Base-by-base conservation (phyloP, 768 basidiomycete species). In the Termitomyces sp. region DNA sequence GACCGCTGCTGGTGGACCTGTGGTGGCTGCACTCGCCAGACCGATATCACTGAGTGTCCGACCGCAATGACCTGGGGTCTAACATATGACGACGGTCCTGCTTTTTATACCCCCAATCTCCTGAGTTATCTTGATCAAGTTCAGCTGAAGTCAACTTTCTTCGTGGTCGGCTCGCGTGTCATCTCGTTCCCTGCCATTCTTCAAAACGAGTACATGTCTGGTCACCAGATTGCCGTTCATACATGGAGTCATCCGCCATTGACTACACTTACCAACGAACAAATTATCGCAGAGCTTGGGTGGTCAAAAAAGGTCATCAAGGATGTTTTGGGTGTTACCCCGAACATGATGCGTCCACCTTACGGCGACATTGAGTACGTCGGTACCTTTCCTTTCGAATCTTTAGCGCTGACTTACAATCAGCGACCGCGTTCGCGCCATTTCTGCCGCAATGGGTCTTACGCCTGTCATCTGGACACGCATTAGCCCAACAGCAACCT, bases 291-390 rank as follows among this genome's bases (percentile, higher is more conserved):
- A 43, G 93, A 95, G 70, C 76, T 96, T 34, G 92, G 90, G 4
- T 96, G 92, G 92, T 81, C 88, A 5, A 89, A 82, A 72, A 88
- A 95, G 73, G 78, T 87, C 57, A 94, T 96, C 72, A 86, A 86
- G 68, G 91, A 95, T 67, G 82, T 89, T 45, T 75, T 87, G 34
- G 93, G 88, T 48, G 84, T 90, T 14, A 87, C 89, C 0, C 91
- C 91, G 24, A 84, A 84, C 63, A 85, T 79, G 71, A 89, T 90
- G 86, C 79, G 91, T 30, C 91, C 92, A 37, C 91, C 91, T 44
- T 95, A 78, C 65, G 89, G 89, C 60, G 90, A 90, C 68, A 87
- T 90, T 52, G 89, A 89, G 86, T 85, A 63, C 16, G 82, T 74
- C 43, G 39, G 24, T 33, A 30, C 39, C 20, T 26, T 46, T 34